Evolutionary conservation across 139 green algal species (phyloP).

Genomic region (Nannochloris sp.): DNA sequence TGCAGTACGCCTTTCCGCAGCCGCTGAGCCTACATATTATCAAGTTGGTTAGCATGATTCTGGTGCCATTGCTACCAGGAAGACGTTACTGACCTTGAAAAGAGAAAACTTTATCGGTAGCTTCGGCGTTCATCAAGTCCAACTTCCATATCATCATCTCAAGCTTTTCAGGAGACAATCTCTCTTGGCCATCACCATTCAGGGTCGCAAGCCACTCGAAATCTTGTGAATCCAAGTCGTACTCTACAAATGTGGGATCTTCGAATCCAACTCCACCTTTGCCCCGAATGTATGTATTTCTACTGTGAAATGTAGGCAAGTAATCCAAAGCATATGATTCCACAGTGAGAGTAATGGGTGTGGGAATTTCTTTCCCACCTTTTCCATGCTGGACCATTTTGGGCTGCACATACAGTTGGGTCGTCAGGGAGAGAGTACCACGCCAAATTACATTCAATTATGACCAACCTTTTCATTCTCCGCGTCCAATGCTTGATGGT

Average conservation of each 20-base stretch:
- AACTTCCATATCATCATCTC: constrained; percentile 58
- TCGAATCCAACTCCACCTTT: constrained; percentile 40
- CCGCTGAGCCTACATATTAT: constrained; percentile 22
- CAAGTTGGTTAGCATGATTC: background rate
- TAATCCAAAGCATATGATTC: constrained; percentile 67
- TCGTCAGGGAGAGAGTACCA: background rate
- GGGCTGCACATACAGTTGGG: background rate
- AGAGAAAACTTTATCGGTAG: constrained; percentile 34
- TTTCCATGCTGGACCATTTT: background rate
- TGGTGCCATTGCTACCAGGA: background rate
- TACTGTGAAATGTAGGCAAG: constrained; percentile 54
- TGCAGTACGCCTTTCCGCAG: constrained; percentile 26
- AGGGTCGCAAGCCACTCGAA: constrained; percentile 77
- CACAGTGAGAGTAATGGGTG: constrained; percentile 50
- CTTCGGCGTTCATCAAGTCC: constrained; percentile 66
- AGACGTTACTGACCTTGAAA: background rate
- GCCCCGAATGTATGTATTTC: constrained; percentile 58
- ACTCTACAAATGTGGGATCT: constrained; percentile 64
- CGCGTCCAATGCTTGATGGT: constrained; percentile 39
- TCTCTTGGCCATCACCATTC: constrained; percentile 56
- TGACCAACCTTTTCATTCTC: constrained; percentile 49
- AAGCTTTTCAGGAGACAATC: constrained; percentile 34
- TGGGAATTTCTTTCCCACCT: constrained; percentile 55
- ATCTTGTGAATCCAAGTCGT: constrained; percentile 92
- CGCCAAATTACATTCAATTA: background rate